These are phyloP conservation scores for Coemansia sp. DNA, from an alignment of 192 early-diverging fungal genomes.

Conservation along the genomic window DNA sequence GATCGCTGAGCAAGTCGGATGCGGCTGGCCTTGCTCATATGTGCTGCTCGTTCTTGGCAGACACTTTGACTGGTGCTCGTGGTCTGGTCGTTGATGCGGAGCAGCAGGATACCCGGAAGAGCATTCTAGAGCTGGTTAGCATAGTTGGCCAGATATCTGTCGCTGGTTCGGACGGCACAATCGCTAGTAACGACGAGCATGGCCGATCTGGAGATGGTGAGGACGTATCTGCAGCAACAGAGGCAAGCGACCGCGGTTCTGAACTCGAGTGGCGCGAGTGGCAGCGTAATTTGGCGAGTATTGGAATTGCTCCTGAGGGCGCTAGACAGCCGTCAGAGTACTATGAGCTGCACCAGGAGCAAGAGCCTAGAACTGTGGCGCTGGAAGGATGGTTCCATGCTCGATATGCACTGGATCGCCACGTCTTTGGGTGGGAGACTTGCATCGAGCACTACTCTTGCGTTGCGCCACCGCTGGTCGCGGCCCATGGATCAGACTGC, in stretches of 20 bases:
- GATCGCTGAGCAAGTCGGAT: conserved; percentile 13
- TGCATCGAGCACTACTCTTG: conserved; percentile 28
- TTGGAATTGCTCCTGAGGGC: background rate
- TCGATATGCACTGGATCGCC: conserved; percentile 34
- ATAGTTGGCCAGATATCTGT: background rate
- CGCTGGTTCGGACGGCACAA: background rate
- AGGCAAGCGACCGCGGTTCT: background rate
- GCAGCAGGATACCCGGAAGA: background rate
- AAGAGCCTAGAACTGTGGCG: conserved; percentile 4
- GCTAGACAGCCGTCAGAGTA: conserved; percentile 13
- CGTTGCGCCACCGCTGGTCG: conserved; percentile 12
- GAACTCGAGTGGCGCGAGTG: conserved; percentile 8
- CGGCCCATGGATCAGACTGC: conserved; percentile 7
- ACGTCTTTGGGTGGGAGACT: conserved; percentile 24
- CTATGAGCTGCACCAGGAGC: conserved; percentile 12
- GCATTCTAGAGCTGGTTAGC: background rate
- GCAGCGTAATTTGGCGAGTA: background rate
- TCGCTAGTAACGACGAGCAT: background rate
- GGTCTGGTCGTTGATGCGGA: background rate
- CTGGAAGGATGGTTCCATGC: conserved; percentile 26
- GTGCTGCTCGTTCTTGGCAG: conserved; percentile 22
- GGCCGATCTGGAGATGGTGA: background rate
- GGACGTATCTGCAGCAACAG: background rate
- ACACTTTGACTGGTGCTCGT: background rate
- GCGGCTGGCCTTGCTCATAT: conserved; percentile 14